Evolutionary conservation across 2,329 filamentous ascomycete genomes (phyloP), one percentile per base, ranked within the genome.

Genomic region (Corinectria fuckeliana): DNA sequence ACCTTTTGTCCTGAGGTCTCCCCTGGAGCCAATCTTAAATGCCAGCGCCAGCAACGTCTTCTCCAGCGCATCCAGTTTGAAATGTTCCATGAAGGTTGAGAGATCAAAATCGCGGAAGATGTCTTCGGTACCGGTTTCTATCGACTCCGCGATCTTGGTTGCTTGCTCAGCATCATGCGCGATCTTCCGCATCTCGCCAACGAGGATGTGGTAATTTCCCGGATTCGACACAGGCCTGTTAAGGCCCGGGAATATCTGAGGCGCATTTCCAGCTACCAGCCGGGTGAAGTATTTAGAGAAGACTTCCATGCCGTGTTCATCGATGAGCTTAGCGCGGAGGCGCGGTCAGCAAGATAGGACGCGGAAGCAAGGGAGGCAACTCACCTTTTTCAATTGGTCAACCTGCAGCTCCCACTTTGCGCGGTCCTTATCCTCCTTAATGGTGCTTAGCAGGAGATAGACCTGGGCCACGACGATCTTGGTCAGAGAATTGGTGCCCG

Each of bases 291-390:
- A 97, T 82, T 93, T 96, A 61, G 92, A 89, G 77, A 93, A 97
- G 75, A 97, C 93, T 84, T 99, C 96, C 94, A 99, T 99, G 75
- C 93, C 93, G 93, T 96, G 90, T 72, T 94, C 93, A 87, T 97
- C 90, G 81, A 98, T 90, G 76, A 98, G 88, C 91, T 97, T 56
- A 45, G 38, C 38, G 47, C 10, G 21, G 36, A 41, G 45, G 26
- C 14, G 28, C 39, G n/a, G 62, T 75, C 49, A 74, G 64, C 48
- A 58, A 55, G 39, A 16, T 16, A 20, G 38, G 45, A 23, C 36
- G 45, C 28, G 23, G 41, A 26, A 20, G 26, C 18, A 8, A 39
- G 4, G 39, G 45, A 42, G 49, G 30, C 16, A 51, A 50, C 85
- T 75, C 82, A 96, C 93, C 86, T 96, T 96, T 77, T 89, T 88